Percentiles rank a stretch among this genome's conserved stretches.
Conservation (phyloP, 2,329 filamentous ascomycete genomes). For the Colletotrichum sp. region DNA sequence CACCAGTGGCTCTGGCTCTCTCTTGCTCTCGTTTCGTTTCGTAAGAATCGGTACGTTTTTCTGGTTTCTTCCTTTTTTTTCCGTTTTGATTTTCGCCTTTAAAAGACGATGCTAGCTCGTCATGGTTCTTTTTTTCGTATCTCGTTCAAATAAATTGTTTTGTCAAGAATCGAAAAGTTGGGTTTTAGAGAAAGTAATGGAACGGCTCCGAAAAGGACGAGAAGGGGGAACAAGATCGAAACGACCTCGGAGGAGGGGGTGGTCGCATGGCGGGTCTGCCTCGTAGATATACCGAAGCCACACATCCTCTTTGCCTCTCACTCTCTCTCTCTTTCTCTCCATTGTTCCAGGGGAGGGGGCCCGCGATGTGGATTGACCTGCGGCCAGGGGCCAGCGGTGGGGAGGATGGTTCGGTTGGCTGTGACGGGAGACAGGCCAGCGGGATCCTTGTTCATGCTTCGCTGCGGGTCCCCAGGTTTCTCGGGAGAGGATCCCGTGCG, state of each 20-base stretch:
- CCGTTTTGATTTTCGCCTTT: background rate
- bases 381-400: background rate
- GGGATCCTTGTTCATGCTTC: background rate
- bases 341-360: background rate
- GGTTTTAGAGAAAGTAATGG: background rate
- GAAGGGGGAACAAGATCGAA: background rate
- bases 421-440: background rate
- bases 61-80: background rate
- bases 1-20: background rate
- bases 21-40: background rate
- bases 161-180: background rate
- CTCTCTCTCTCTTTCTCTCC: background rate
- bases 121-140: background rate
- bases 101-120: background rate
- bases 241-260: background rate
- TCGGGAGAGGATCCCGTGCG: conserved; percentile 1
- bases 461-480: background rate
- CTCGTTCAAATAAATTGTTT: background rate
- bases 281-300: background rate
- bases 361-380: background rate
- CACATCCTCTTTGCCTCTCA: background rate
- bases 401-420: background rate
- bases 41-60: background rate
- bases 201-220: background rate
- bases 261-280: background rate